A percentile compares a stretch with the other conserved stretches of the same genome.
Evolutionary conservation across 2,329 filamentous ascomycete genomes (phyloP).

Genomic region (Cordyceps fumosorosea): DNA sequence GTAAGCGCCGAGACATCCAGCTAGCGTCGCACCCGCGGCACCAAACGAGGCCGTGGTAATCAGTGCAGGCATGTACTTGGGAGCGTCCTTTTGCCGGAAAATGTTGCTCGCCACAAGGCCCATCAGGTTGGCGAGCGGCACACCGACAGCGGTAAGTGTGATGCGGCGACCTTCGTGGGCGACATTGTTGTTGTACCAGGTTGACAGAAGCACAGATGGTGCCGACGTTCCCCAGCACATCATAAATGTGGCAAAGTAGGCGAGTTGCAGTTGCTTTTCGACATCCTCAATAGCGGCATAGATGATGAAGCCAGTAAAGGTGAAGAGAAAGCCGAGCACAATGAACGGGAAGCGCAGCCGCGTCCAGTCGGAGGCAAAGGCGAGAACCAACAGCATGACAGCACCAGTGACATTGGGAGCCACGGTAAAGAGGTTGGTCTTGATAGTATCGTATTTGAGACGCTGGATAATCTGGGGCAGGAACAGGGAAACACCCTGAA

Average conservation of each 20-base stretch:
- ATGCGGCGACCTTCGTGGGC: slow-evolving; percentile 69
- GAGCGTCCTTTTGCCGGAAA: slow-evolving; percentile 57
- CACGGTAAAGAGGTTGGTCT: slow-evolving; percentile 75
- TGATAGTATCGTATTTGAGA: slow-evolving; percentile 41
- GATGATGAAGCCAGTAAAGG: slow-evolving; percentile 72
- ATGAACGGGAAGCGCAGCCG: slow-evolving; percentile 70
- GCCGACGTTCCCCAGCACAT: slow-evolving; percentile 76
- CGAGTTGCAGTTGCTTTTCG: slow-evolving; percentile 51
- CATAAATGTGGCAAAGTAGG: slow-evolving; percentile 74
- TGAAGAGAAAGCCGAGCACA: slow-evolving; percentile 64
- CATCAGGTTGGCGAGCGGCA: slow-evolving; percentile 72
- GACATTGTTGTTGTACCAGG: slow-evolving; percentile 73
- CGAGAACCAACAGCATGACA: slow-evolving; percentile 63
- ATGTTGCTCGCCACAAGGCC: slow-evolving; percentile 63
- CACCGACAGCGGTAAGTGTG: slow-evolving; percentile 62
- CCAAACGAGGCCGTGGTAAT: slow-evolving; percentile 61
- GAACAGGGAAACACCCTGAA: slow-evolving; percentile 49
- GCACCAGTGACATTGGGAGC: slow-evolving; percentile 73
- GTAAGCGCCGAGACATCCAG: slow-evolving; percentile 47
- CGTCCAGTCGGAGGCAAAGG: slow-evolving; percentile 61
- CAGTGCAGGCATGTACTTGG: slow-evolving; percentile 60
- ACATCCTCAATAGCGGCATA: slow-evolving; percentile 65
- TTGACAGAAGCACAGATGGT: slow-evolving; percentile 62
- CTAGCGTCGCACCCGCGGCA: slow-evolving; percentile 49
- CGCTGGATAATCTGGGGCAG: slow-evolving; percentile 48